These are phyloP conservation scores for Camelina neglecta DNA, from an alignment of 345 rosid genomes.

Conservation along the genomic window DNA sequence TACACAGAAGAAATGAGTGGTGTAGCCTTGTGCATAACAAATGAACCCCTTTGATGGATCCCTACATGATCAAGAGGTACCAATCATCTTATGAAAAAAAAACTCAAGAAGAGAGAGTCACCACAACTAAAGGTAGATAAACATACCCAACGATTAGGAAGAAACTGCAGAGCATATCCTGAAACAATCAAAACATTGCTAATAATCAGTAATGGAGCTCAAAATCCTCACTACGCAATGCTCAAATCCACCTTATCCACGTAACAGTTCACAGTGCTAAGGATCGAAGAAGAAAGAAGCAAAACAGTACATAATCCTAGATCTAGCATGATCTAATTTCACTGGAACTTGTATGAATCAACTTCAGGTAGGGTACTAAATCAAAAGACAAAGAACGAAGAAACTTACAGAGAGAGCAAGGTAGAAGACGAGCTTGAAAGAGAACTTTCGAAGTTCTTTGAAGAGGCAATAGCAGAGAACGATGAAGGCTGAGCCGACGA, in stretches of 20 bases:
- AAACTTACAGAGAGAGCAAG: constrained; percentile 80
- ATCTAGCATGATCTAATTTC: constrained; percentile 5
- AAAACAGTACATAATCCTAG: constrained; percentile 13
- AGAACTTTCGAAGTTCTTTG: constrained; percentile 94
- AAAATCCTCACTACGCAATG: constrained; percentile 1
- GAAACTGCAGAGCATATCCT: constrained; percentile 99
- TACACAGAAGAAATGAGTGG: constrained; percentile 87
- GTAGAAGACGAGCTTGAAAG: constrained; percentile 97
- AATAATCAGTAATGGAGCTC: constrained; percentile 23
- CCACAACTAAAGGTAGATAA: background rate
- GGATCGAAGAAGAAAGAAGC: background rate
- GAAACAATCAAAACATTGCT: constrained; percentile 27
- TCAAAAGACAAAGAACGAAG: constrained; percentile 8
- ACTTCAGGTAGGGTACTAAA: background rate
- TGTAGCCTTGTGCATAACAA: constrained; percentile 86
- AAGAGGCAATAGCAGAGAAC: constrained; percentile 89
- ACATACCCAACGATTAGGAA: constrained; percentile 84
- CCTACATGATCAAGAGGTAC: constrained; percentile 49
- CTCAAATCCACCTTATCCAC: background rate
- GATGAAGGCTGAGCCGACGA: constrained; percentile 86
- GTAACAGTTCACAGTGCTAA: background rate
- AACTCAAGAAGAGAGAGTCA: constrained; percentile 7
- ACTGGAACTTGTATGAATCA: background rate
- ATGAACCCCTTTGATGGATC: constrained; percentile 91
- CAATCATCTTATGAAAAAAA: background rate